Base-by-base conservation (phyloP, 1,284 basidiomycete genomes). In the Cryptococcus neoformans region DNA sequence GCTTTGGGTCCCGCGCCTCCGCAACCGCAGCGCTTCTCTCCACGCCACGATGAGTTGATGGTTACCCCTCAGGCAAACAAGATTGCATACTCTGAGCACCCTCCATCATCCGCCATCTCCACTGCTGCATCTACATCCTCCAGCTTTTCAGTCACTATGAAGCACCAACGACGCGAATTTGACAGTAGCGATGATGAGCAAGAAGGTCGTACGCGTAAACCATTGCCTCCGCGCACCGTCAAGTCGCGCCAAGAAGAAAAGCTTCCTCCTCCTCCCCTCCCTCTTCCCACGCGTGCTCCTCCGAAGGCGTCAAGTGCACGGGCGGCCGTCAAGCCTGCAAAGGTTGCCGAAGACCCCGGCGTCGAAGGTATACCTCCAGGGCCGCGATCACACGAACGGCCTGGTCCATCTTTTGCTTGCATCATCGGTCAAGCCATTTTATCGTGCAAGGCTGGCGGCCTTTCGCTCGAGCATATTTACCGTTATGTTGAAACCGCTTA, bases 401-500 rank as follows among this genome's bases (percentile, higher is more conserved):
- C 92, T 0, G 84, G 87, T 36, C 83, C 85, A 36, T 93, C 92
- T 2, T 98, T 98, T 69, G 94, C 95, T 2, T 94, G 92, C 5
- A 84, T 98, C 53, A 93, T 99, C 62, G 95, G 95, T 4, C 92
- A 94, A 67, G 95, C 95, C 6, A 87, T 98, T 60, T 81, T 94
- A 56, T 88, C 90, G 11, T 92, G 90, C 1, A 83, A 85, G 0
- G 84, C 88, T 41, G 88, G 91, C 65, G 87, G 89, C 41, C 84
- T 98, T 38, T 92, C 92, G 0, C 81, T 98, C 28, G 91, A 94
- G 68, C 93, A 98, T 73, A 95, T 99, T 61, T 98, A 98, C 72
- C 87, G 90, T 68, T 99, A 87, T 83, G 95, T 99, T 69, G 91
- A 90, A 58, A 90, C 89, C 42, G 90, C 91, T 4, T 94, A 92